A percentile compares a stretch with the other conserved stretches of the same genome.
phyloP scores from a whole-genome alignment of 495 filamentous ascomycete genomes.

The Hypomontagnella monticulosa region DNA sequence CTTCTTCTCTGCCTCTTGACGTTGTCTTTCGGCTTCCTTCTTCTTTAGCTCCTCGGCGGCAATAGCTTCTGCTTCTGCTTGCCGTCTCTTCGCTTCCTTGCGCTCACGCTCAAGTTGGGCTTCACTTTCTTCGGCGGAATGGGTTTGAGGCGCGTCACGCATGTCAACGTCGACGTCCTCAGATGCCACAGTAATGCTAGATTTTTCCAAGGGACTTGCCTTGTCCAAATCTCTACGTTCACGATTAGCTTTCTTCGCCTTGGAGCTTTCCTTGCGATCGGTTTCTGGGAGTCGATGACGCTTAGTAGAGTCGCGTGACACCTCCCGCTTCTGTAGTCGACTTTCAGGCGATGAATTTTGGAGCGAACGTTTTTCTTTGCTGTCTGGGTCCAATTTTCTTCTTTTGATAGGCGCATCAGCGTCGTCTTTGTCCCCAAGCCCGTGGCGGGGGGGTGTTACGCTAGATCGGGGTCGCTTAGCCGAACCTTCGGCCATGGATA shows the following conservation, averaged over 20 bases:
- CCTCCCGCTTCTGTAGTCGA: conserved; percentile 49
- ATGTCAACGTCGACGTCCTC: conserved; percentile 60
- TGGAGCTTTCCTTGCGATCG: conserved; percentile 49
- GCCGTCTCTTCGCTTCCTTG: conserved; percentile 51
- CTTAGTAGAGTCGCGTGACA: conserved; percentile 47
- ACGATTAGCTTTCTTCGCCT: conserved; percentile 49
- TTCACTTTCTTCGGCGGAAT: conserved; percentile 49
- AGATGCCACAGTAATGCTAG: conserved; percentile 58
- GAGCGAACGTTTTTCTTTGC: conserved; percentile 54
- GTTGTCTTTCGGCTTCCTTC: conserved; percentile 53
- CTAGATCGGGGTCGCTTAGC: conserved; percentile 74
- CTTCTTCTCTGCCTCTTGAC: conserved; percentile 63
- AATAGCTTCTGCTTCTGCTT: conserved; percentile 50
- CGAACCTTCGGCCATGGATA: conserved; percentile 58
- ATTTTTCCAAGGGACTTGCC: conserved; percentile 49
- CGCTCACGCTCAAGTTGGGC: conserved; percentile 53
- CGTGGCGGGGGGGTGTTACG: conserved; percentile 70
- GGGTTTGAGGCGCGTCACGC: conserved; percentile 50
- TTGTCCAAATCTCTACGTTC: conserved; percentile 53
- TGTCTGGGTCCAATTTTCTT: conserved; percentile 58
- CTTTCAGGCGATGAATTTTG: conserved; percentile 53
- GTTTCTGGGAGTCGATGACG: conserved; percentile 42
- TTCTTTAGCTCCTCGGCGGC: conserved; percentile 61
- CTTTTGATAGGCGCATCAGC: conserved; percentile 63
- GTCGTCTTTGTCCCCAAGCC: conserved; percentile 62